These are phyloP conservation scores for Pinus tabuliformis DNA, from an alignment of 75 land plant species.

Conservation along the genomic window DNA sequence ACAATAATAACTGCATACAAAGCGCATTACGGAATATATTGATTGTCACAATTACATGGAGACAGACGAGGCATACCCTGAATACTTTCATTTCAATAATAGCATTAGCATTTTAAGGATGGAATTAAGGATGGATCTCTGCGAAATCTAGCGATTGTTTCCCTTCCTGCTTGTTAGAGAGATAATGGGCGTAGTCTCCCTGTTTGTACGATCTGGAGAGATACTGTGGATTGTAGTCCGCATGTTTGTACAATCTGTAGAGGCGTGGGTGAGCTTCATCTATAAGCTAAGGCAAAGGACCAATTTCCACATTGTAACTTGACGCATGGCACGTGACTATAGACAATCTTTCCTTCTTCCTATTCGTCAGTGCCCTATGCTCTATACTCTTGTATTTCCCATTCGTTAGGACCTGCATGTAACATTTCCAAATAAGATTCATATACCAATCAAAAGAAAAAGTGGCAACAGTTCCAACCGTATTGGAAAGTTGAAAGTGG, in stretches of 20 bases:
- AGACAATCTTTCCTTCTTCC: constrained; percentile 2
- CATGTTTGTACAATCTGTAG: too few species aligned
- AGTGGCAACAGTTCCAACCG: too few species aligned
- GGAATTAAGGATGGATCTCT: too few species aligned
- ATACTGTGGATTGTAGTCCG: too few species aligned
- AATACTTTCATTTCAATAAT: too few species aligned
- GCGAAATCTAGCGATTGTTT: constrained; percentile 65
- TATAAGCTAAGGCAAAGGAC: constrained; percentile 33
- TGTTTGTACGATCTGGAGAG: constrained; percentile 62
- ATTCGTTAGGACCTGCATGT: constrained; percentile 10
- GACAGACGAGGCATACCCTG: too few species aligned
- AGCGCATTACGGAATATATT: too few species aligned
- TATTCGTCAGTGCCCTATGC: constrained; percentile 3
- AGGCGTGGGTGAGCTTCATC: constrained; percentile 35
- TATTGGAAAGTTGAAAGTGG: too few species aligned
- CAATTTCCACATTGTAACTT: background rate
- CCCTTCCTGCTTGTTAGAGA: constrained; percentile 54
- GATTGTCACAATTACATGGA: too few species aligned
- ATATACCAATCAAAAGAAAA: too few species aligned
- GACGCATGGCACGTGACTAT: constrained; percentile 18
- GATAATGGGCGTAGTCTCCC: constrained; percentile 69
- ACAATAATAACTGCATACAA: too few species aligned
- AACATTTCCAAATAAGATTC: background rate
- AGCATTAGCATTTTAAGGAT: too few species aligned
- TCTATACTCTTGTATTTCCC: constrained; percentile 11